Base-by-base conservation (phyloP, 2,329 filamentous ascomycete species). In the Colletotrichum scovillei region DNA sequence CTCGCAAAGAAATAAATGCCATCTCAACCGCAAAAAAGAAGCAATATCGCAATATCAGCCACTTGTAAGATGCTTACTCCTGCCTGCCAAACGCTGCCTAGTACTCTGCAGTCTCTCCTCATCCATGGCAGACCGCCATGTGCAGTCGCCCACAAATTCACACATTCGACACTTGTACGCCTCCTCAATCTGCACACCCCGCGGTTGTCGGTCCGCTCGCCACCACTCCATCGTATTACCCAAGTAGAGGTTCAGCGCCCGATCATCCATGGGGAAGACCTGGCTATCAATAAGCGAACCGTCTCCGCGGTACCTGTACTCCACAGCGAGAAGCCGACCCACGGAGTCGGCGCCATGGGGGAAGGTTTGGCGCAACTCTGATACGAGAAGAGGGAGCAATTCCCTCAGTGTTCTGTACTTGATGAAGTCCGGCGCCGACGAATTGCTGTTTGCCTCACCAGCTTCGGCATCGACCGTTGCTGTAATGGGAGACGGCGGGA, bases 111-210 rank as follows among this genome's bases (percentile, higher is more conserved):
- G 35, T 7, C 77, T 76, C 79, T 93, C 90, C 73, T 90, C 87
- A 67, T 95, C 90, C 82, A 93, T 92, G 12, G 87, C 86, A 77
- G 88, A 86, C 49, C 95, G 87, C 96, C 96, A 98, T 14, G 89
- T 88, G 80, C 96, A 98, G 2, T 86, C 87, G 2, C 94, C 92
- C 0, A 88, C 90, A 81, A 98, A 98, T 76, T 97, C 95, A 79
- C 96, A 98, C 28, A 88, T 90, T 24, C 91, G 86, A 80, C 96
- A 98, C 81, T 98, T 98, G 83, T 93, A 97, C 0, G 94, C 94
- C 77, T 98, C 95, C 78, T 95, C 92, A 7, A 97, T 88, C 7
- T 90, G 87, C 3, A 98, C 95, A 0, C 96, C 96, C 8, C 88
- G 87, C 0, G 95, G 91, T 63, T 88, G 84, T 19, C 95, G 86